Evolutionary conservation across 768 basidiomycete genomes (phyloP).

Genomic region (Pleurotus citrinopileatus): DNA sequence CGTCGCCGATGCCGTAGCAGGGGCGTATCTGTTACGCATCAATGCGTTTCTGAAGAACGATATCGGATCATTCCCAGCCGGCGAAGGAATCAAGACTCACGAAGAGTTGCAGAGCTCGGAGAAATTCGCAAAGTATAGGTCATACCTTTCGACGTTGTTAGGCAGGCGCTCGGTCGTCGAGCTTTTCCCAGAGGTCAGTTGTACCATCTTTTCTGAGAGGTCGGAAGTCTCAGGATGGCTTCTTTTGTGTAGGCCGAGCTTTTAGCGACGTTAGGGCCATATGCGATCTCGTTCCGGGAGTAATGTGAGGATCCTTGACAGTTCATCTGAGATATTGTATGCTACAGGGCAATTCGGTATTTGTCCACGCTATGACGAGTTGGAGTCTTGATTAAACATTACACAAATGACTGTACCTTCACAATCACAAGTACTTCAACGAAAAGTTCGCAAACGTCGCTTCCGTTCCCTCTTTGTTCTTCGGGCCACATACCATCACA

Average conservation of each 20-base stretch:
- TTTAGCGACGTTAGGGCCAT: no score
- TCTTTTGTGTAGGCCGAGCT: no score
- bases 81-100: neutral
- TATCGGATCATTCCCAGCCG: neutral
- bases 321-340: no score
- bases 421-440: conserved; percentile 7
- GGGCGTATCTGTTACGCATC: neutral
- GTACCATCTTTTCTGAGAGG: no score
- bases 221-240: no score
- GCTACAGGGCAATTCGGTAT: no score
- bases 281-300: no score
- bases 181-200: no score
- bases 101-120: neutral
- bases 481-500: conserved; percentile 15
- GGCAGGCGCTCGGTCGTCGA: neutral
- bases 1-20: neutral
- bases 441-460: conserved; percentile 10
- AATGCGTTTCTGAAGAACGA: neutral
- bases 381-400: no score
- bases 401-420: no score
- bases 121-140: neutral
- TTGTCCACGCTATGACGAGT: no score
- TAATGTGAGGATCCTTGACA: no score
- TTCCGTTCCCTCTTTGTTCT: conserved; percentile 11
- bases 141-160: neutral